These are phyloP conservation scores for Limonomyces culmigenus DNA, from an alignment of 1,284 basidiomycete species.

Conservation along the genomic window DNA sequence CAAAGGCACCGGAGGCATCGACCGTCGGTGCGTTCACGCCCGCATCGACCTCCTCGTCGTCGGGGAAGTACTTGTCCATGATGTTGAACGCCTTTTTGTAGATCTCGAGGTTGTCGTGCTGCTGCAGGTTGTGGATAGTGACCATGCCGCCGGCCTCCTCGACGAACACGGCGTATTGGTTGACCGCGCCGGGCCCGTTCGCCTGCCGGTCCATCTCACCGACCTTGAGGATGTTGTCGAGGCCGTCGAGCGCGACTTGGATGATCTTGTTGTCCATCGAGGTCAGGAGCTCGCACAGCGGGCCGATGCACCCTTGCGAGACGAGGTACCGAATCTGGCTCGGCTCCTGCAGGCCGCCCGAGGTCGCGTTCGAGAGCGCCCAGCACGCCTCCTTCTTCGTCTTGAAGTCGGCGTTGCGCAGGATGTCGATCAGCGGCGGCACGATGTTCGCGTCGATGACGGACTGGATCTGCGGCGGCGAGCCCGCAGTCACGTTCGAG, in stretches of 20 bases:
- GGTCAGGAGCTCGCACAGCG: conserved; percentile 87
- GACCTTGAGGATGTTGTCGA: conserved; percentile 98
- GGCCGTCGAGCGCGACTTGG: conserved; percentile 90
- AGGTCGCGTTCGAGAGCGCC: conserved; percentile 99
- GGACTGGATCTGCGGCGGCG: conserved; percentile 89
- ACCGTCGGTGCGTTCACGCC: conserved; percentile 70
- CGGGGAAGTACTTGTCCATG: conserved; percentile 93
- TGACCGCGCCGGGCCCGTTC: conserved; percentile 69
- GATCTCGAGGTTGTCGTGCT: conserved; percentile 98
- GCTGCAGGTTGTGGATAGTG: conserved; percentile 96
- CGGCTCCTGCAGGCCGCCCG: conserved; percentile 93
- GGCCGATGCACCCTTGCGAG: conserved; percentile 95
- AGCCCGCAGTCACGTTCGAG: conserved; percentile 96
- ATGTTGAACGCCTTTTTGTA: conserved; percentile 99
- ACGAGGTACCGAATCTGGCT: conserved; percentile 97
- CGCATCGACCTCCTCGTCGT: conserved; percentile 72
- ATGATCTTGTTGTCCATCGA: conserved; percentile 99
- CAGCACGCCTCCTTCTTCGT: conserved; percentile 99
- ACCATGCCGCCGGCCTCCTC: conserved; percentile 99
- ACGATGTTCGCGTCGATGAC: conserved; percentile 84
- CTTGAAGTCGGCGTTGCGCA: conserved; percentile 97
- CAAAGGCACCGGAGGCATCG: conserved; percentile 80
- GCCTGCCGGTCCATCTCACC: conserved; percentile 92
- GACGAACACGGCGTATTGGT: conserved; percentile 88
- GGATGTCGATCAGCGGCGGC: conserved; percentile 95